These are phyloP conservation scores for Tolypocladium sp. DNA, from an alignment of 2,329 filamentous ascomycete species.

Conservation along the genomic window DNA sequence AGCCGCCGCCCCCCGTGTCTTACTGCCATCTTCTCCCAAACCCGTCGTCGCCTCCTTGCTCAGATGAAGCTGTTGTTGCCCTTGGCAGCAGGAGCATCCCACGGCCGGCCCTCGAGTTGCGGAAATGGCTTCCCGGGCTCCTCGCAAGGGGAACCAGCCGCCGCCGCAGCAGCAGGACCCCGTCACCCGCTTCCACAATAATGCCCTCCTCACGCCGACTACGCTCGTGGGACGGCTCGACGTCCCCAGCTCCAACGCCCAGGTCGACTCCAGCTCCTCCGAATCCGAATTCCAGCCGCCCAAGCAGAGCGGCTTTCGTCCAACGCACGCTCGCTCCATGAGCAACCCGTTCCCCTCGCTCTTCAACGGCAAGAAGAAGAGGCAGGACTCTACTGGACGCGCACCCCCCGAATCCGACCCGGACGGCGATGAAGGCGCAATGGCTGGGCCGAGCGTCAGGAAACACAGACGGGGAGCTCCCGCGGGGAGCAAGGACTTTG, in stretches of 20 bases:
- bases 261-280: constrained; percentile 33
- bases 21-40: not conserved
- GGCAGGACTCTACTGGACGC: constrained; percentile 28
- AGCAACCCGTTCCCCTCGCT: constrained; percentile 73
- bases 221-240: constrained; percentile 16
- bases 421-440: constrained; percentile 11
- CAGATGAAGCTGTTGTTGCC: constrained; percentile 1
- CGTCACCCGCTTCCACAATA: constrained; percentile 25
- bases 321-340: constrained; percentile 46
- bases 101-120: not conserved
- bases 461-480: constrained; percentile 23
- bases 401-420: constrained; percentile 21
- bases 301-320: constrained; percentile 9
- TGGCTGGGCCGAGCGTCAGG: constrained; percentile 5
- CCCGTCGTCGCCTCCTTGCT: not conserved
- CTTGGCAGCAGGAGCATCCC: not conserved
- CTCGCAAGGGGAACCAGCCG: constrained; percentile 18
- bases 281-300: constrained; percentile 29
- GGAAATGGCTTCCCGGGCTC: constrained; percentile 22
- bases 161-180: constrained; percentile 17
- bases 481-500: constrained; percentile 44
- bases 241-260: constrained; percentile 15
- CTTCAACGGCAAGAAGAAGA: constrained; percentile 53
- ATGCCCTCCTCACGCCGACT: constrained; percentile 22
- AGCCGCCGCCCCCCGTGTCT: not conserved